A percentile compares a stretch with the other conserved stretches of the same genome.
Evolutionary conservation across 768 basidiomycete species (phyloP).

Genomic region (Leccinellum luteum): DNA sequence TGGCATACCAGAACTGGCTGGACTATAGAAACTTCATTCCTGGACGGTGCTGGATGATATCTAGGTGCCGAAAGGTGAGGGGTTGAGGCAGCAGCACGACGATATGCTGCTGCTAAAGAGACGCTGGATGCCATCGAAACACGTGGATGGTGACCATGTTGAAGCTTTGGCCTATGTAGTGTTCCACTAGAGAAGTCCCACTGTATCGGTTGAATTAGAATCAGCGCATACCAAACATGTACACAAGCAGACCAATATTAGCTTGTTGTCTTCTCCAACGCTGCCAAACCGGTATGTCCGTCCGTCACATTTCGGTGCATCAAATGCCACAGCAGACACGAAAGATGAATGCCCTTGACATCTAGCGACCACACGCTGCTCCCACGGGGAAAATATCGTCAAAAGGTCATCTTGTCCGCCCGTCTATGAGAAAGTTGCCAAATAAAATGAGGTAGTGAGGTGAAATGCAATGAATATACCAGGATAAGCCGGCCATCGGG

Average conservation of each 20-base stretch:
- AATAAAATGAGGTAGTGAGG: neutral
- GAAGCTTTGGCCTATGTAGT: conserved; percentile 83
- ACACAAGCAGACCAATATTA: conserved; percentile 67
- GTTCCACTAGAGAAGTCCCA: conserved; percentile 95
- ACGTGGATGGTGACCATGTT: conserved; percentile 68
- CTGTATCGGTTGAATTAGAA: conserved; percentile 37
- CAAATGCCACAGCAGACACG: conserved; percentile 86
- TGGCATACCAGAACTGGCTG: conserved; percentile 80
- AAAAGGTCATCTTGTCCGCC: conserved; percentile 97
- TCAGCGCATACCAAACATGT: neutral
- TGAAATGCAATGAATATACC: conserved; percentile 36
- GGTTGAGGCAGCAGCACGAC: conserved; percentile 56
- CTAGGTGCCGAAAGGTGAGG: conserved; percentile 53
- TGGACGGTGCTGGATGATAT: conserved; percentile 86
- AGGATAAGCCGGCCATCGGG: conserved; percentile 93
- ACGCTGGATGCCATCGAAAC: conserved; percentile 76
- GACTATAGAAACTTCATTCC: conserved; percentile 86
- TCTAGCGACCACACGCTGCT: conserved; percentile 89
- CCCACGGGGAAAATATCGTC: conserved; percentile 93
- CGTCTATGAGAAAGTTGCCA: conserved; percentile 47
- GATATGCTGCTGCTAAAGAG: conserved; percentile 65
- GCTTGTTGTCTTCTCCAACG: conserved; percentile 94
- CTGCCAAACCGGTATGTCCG: conserved; percentile 93
- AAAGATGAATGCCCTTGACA: conserved; percentile 98
- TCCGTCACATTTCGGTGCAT: conserved; percentile 83